Evolutionary conservation across 352 stramenopile species (phyloP).

Genomic region (Phytopythium sindhum): DNA sequence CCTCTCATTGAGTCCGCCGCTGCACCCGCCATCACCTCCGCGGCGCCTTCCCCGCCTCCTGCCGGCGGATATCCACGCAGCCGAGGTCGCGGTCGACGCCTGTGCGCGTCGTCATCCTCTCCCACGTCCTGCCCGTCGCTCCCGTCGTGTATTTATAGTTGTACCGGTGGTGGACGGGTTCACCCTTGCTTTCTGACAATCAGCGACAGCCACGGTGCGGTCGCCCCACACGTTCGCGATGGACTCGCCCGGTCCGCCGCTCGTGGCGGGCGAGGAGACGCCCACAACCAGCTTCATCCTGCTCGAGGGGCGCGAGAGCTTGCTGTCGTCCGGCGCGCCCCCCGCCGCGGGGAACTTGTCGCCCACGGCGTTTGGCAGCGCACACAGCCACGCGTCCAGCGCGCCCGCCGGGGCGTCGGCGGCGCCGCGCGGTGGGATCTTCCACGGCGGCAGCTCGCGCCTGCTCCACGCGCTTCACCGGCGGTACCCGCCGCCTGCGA

Average conservation of each 20-base stretch:
- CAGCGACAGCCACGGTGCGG: neutral
- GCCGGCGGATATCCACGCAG: no score
- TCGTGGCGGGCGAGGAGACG: constrained; percentile 9
- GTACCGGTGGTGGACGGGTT: constrained; percentile 2
- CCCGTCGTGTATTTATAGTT: neutral
- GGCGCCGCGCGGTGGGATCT: constrained; percentile 14
- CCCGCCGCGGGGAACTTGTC: constrained; percentile 5
- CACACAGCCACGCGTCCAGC: neutral
- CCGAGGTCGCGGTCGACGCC: no score
- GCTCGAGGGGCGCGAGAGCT: constrained; percentile 38
- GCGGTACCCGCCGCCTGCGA: constrained; percentile 16
- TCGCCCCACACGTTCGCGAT: neutral
- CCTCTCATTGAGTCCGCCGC: neutral
- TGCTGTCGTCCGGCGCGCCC: constrained; percentile 5
- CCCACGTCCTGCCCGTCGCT: neutral
- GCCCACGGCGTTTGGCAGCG: neutral
- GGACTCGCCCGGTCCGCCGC: constrained; percentile 9
- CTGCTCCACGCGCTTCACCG: constrained; percentile 21
- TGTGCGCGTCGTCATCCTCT: no score
- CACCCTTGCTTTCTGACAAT: neutral
- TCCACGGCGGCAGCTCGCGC: constrained; percentile 13
- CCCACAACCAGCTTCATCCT: constrained; percentile 64
- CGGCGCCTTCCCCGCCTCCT: no score
- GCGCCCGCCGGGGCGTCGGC: neutral
- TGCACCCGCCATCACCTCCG: no score